A percentile compares a stretch with the other conserved stretches of the same genome.
Evolutionary conservation across 164 flowering plant species (phyloP).

Genomic region (grape (Vitis vinifera)): ASM3070453v1 NC_081805.1:26496001-26496500

Average conservation of each 20-base stretch:
- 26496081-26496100: constrained; percentile 16
- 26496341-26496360: not conserved
- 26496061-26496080: constrained; percentile 16
- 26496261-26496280: constrained; percentile 57
- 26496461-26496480: not conserved
- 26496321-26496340: constrained; percentile 21
- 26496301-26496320: constrained; percentile 65
- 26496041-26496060: constrained; percentile 18
- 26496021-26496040: constrained; percentile 22
- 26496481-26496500: constrained; percentile 71
- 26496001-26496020: constrained; percentile 14
- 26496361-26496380: not conserved
- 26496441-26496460: not conserved
- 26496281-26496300: constrained; percentile 66
- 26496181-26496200: not conserved
- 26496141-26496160: constrained; percentile 13
- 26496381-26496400: not conserved
- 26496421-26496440: not conserved
- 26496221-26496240: constrained; percentile 50
- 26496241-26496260: constrained; percentile 37
- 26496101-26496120: constrained; percentile 23
- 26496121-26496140: constrained; percentile 16
- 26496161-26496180: not conserved
- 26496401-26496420: not conserved
- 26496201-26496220: not conserved